Base-by-base conservation (phyloP, 1,139 yeast species). In the Protomyces pachydermus region DNA sequence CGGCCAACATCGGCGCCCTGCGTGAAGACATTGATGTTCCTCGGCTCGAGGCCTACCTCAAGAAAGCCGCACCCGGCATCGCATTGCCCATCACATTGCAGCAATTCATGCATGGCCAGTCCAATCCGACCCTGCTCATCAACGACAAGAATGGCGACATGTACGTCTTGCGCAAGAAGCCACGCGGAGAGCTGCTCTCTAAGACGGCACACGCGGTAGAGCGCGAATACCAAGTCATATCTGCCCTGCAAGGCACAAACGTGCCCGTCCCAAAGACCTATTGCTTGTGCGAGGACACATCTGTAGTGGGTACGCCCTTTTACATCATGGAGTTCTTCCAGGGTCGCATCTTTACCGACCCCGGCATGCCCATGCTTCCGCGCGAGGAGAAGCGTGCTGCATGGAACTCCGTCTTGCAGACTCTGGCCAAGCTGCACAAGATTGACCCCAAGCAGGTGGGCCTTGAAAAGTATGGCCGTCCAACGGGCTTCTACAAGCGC, bases 151-250 rank as follows among this genome's bases (percentile, higher is more conserved):
- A 68, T 8, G 82, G 81, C 1, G 74, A 71, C 57, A 75, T 78
- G 56, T 80, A 78, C 66, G 88, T 84, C 1, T 76, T 85, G 64
- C 76, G 88, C 66, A 78, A 85, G 68, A 84, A 85, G 71, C 89
- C 89, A 0, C 78, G 81, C n/a, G 80, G 85, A 2, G 77, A 82
- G 66, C 76, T 85, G 65, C 81, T 84, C 23, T 81, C 85, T 35
- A 81, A 78, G 67, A 80, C 84, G 9, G 88, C 89, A 0, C 89
- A 85, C 72, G 84, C 88, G 5, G 82, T 85, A 42, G 88, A 85
- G 70, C 73, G 88, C 37, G 89, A 85, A 70, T 84, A 82, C 70
- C 78, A 78, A 72, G 79, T 84, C 72, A 74, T 84, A 52, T 77
- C 78, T 61, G 84, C 84, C 1, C 65, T 70, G 32, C 61, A 65